A percentile compares a stretch with the other conserved stretches of the same genome.
These are phyloP conservation scores for Boechera retrofracta DNA, from an alignment of 345 rosid genomes.

Conservation along the genomic window DNA sequence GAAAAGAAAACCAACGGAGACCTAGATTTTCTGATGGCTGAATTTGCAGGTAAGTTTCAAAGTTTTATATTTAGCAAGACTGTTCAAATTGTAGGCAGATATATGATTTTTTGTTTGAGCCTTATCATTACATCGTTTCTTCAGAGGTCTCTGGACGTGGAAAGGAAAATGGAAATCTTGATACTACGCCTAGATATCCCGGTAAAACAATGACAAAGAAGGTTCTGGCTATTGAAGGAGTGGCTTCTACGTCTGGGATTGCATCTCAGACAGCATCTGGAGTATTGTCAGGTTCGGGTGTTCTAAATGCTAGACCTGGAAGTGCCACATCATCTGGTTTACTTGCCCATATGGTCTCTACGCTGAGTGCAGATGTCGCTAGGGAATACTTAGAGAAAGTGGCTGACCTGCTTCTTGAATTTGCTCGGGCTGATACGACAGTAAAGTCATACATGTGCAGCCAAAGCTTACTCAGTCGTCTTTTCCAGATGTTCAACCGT, in stretches of 20 bases:
- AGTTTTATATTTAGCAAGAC: slow-evolving; percentile 15
- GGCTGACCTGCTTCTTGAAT: slow-evolving; percentile 96
- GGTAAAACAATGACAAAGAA: slow-evolving; percentile 69
- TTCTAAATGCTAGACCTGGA: slow-evolving; percentile 95
- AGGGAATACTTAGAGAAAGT: slow-evolving; percentile 96
- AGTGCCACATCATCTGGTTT: slow-evolving; percentile 95
- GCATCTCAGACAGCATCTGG: slow-evolving; percentile 96
- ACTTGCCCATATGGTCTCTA: slow-evolving; percentile 88
- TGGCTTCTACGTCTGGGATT: slow-evolving; percentile 78
- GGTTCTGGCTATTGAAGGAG: slow-evolving; percentile 64
- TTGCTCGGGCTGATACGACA: slow-evolving; percentile 92
- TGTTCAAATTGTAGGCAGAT: slow-evolving; percentile 8
- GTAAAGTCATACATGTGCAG: slow-evolving; percentile 94
- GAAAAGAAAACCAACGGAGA: slow-evolving; percentile 93
- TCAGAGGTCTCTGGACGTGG: slow-evolving; percentile 89
- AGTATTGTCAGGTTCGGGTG: slow-evolving; percentile 95
- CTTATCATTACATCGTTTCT: slow-evolving; percentile 40
- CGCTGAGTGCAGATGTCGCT: slow-evolving; percentile 90
- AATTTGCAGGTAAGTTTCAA: slow-evolving; percentile 75
- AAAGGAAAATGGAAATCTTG: slow-evolving; percentile 76
- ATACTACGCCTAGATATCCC: slow-evolving; percentile 63
- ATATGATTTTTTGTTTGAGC: slow-evolving; percentile 11
- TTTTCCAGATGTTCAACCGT: slow-evolving; percentile 92
- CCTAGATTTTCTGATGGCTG: slow-evolving; percentile 92
- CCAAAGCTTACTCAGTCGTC: slow-evolving; percentile 90